Conservation (phyloP, 2,329 filamentous ascomycete species). For the Alternaria viburni region DNA sequence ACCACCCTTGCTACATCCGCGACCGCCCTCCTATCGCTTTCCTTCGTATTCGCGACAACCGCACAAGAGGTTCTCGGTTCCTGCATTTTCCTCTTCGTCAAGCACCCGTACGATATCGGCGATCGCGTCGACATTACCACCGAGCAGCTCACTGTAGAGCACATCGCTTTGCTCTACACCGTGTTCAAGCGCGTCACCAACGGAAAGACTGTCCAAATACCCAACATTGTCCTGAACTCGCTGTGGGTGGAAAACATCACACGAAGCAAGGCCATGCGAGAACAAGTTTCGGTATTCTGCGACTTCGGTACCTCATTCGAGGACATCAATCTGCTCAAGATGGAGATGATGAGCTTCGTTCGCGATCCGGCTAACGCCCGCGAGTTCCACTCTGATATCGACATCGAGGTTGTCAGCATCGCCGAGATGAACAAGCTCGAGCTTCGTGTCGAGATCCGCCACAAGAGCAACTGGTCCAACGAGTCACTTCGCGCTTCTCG, state of each 20-base stretch:
- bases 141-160: conserved; percentile 80
- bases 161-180: conserved; percentile 92
- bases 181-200: conserved; percentile 85
- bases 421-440: conserved; percentile 87
- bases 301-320: conserved; percentile 88
- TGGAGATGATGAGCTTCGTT: conserved; percentile 87
- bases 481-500: conserved; percentile 80
- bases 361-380: conserved; percentile 81
- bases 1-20: conserved; percentile 88
- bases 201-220: conserved; percentile 80
- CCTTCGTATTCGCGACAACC: conserved; percentile 92
- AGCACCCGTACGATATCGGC: conserved; percentile 95
- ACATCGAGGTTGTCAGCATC: conserved; percentile 78
- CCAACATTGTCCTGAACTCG: conserved; percentile 90
- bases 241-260: conserved; percentile 96
- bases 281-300: conserved; percentile 79
- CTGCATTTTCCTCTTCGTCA: conserved; percentile 98
- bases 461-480: conserved; percentile 74
- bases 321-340: conserved; percentile 82
- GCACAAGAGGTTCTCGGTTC: conserved; percentile 96
- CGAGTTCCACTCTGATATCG: conserved; percentile 87
- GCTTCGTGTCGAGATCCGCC: conserved; percentile 81
- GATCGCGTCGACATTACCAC: conserved; percentile 84
- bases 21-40: conserved; percentile 90
- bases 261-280: conserved; percentile 89